phyloP scores from a whole-genome alignment of 1,284 basidiomycete species.

The Puccinia triticina region DNA sequence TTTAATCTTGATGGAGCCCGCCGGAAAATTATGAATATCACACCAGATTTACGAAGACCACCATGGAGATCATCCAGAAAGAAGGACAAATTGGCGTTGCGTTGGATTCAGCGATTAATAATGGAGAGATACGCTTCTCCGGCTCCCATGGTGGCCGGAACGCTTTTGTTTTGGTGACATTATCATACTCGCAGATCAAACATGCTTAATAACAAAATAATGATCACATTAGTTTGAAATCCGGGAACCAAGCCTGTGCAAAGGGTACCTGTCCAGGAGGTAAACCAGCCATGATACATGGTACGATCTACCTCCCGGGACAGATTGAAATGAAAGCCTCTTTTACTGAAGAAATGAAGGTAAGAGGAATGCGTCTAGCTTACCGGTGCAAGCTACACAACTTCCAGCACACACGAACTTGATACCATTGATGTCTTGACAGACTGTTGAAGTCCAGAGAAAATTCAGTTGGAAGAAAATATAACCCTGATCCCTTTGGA shows the following conservation, averaged over 20 bases:
- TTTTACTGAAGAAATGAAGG: not conserved
- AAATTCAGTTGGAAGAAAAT: not conserved
- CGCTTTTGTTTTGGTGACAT: conserved; percentile 21
- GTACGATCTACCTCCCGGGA: not conserved
- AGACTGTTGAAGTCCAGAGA: conserved; percentile 12
- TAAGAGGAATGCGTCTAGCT: not conserved
- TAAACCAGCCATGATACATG: not conserved
- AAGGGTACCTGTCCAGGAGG: not conserved
- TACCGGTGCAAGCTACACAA: conserved; percentile 21
- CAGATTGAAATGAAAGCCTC: not conserved
- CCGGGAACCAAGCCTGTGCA: not conserved
- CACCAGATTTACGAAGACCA: not conserved
- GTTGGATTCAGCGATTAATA: not conserved
- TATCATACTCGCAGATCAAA: conserved; percentile 24
- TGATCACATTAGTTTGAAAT: not conserved
- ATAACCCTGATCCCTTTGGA: not conserved
- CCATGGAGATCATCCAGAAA: not conserved
- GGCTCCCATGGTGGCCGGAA: conserved; percentile 24
- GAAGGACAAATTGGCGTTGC: not conserved
- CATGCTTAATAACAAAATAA: conserved; percentile 16
- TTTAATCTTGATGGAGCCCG: too few relatives aligned
- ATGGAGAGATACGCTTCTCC: not conserved
- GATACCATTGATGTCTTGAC: conserved; percentile 22
- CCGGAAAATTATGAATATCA: not conserved
- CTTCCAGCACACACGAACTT: conserved; percentile 25